Percentiles rank a stretch among this genome's conserved stretches.
phyloP scores from a whole-genome alignment of 2,329 filamentous ascomycete genomes.

The Ophiosphaerella narmari region DNA sequence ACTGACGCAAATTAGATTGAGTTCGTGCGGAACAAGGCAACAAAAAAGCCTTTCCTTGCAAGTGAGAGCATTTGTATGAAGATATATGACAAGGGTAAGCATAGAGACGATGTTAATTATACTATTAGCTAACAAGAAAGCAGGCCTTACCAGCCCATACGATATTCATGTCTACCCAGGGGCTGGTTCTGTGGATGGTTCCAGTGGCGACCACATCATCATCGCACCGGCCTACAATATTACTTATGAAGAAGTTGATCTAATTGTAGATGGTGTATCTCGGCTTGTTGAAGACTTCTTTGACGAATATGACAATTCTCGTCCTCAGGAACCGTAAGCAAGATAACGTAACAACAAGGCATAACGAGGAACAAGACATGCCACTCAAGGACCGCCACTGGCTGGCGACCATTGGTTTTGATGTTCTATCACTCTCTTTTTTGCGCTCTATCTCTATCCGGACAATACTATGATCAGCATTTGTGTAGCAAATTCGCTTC shows the following conservation, averaged over 20 bases:
- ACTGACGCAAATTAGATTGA: constrained; percentile 53
- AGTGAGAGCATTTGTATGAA: constrained; percentile 51
- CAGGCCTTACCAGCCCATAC: constrained; percentile 50
- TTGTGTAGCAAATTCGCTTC: constrained; percentile 2
- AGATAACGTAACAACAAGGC: too few species aligned
- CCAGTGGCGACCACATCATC: constrained; percentile 70
- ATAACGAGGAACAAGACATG: too few species aligned
- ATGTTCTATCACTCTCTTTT: background rate
- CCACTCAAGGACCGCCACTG: too few species aligned
- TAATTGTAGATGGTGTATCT: constrained; percentile 58
- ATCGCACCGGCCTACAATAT: constrained; percentile 72
- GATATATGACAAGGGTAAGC: constrained; percentile 57
- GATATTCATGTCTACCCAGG: constrained; percentile 68
- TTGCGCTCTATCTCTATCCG: too few species aligned
- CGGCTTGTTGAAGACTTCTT: constrained; percentile 60
- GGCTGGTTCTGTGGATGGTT: constrained; percentile 62
- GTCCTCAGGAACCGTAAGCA: background rate
- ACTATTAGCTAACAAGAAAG: constrained; percentile 1
- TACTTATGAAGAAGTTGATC: constrained; percentile 59
- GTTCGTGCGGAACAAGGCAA: constrained; percentile 60
- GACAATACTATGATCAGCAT: background rate
- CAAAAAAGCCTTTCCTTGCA: constrained; percentile 59
- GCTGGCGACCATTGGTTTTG: background rate
- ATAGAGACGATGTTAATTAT: too few species aligned
- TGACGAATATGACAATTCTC: constrained; percentile 6